Conservation (phyloP, 495 filamentous ascomycete genomes). For the Pyrenula aspistea region DNA sequence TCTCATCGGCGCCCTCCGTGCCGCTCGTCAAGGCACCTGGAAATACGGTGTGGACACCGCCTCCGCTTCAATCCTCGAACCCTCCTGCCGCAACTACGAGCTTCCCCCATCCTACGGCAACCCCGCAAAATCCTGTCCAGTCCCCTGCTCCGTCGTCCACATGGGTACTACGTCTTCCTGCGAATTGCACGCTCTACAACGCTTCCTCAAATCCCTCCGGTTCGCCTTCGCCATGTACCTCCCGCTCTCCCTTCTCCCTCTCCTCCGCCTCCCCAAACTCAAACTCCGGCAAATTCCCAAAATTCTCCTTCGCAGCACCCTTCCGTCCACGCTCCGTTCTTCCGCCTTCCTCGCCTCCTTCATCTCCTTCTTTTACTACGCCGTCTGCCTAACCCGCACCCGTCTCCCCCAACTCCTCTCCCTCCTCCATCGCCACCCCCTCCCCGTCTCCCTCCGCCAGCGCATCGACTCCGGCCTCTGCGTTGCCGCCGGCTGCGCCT, state of each 20-base stretch:
- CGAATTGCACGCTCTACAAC: constrained; percentile 61
- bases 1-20: constrained; percentile 61
- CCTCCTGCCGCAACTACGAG: constrained; percentile 63
- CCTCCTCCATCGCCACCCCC: constrained; percentile 49
- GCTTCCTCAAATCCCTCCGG: constrained; percentile 60
- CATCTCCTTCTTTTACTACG: constrained; percentile 77
- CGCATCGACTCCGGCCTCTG: constrained; percentile 63
- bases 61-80: constrained; percentile 54
- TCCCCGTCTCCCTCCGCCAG: constrained; percentile 47
- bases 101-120: constrained; percentile 67
- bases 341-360: constrained; percentile 77
- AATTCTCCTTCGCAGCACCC: constrained; percentile 28
- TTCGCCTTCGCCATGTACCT: constrained; percentile 73
- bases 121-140: constrained; percentile 57
- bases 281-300: constrained; percentile 11
- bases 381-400: constrained; percentile 72
- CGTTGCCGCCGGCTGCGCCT: constrained; percentile 58
- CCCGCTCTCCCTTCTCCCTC: constrained; percentile 60
- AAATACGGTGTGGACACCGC: constrained; percentile 72
- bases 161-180: constrained; percentile 68
- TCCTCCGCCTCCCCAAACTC: constrained; percentile 38
- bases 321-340: constrained; percentile 54
- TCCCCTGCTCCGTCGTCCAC: constrained; percentile 83
- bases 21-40: constrained; percentile 48
- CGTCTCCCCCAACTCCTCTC: constrained; percentile 66